These are phyloP conservation scores for Cnidoscolus chayamansa DNA, from an alignment of 441 rosid genomes.

Conservation along the genomic window DNA sequence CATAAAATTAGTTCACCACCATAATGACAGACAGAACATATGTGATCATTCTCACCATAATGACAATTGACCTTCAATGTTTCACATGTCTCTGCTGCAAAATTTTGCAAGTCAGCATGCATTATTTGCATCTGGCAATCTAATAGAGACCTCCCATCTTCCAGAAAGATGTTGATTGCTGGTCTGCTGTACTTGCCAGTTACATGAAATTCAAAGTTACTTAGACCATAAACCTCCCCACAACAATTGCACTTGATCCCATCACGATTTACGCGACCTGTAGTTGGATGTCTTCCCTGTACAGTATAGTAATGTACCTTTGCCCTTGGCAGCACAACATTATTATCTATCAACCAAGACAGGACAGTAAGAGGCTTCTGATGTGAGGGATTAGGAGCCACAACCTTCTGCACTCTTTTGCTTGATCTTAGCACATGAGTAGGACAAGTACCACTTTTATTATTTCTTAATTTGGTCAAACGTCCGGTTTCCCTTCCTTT, in stretches of 20 bases:
- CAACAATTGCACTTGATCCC: conserved; percentile 81
- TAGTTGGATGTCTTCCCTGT: conserved; percentile 31
- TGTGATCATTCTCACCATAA: conserved; percentile 30
- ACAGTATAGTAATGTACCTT: conserved; percentile 41
- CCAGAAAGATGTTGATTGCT: conserved; percentile 51
- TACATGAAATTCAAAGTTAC: conserved; percentile 57
- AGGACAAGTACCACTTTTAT: conserved; percentile 12
- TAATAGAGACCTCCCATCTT: conserved; percentile 77
- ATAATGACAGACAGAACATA: conserved; percentile 55
- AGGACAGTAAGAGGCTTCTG: conserved; percentile 51
- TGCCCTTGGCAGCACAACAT: conserved; percentile 54
- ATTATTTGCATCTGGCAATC: conserved; percentile 56
- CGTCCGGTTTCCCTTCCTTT: conserved; percentile 25
- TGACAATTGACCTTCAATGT: conserved; percentile 20
- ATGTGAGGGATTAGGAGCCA: conserved; percentile 31
- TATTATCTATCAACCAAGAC: conserved; percentile 74
- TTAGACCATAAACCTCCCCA: conserved; percentile 38
- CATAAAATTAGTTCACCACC: conserved; percentile 67
- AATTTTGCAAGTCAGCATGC: conserved; percentile 28
- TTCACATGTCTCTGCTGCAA: conserved; percentile 20
- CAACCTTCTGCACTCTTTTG: conserved; percentile 48
- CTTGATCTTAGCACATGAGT: conserved; percentile 36
- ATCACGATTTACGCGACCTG: conserved; percentile 51
- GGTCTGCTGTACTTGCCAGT: conserved; percentile 38
- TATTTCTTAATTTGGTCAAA: conserved; percentile 14